Conservation (phyloP, 2,329 filamentous ascomycete genomes). For the Calonectria hongkongensis region DNA sequence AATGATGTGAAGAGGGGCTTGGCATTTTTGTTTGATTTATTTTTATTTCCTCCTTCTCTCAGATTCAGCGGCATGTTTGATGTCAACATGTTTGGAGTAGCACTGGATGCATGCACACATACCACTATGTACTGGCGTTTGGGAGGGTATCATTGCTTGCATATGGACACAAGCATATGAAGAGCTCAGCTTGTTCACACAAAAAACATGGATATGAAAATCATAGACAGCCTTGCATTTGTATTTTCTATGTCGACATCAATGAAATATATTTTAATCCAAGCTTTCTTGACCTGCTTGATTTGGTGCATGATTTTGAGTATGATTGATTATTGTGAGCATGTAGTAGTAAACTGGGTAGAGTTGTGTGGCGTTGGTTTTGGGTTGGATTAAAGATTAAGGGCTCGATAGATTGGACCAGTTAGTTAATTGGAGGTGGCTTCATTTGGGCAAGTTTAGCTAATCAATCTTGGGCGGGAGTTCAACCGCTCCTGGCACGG, state of each 20-base stretch:
- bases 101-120: constrained; percentile 45
- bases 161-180: constrained; percentile 37
- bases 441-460: constrained; percentile 5
- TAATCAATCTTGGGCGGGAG: constrained; percentile 25
- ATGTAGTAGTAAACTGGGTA: neutral
- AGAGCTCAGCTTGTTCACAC: constrained; percentile 38
- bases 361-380: neutral
- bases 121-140: constrained; percentile 45
- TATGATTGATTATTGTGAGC: neutral
- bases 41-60: neutral
- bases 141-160: constrained; percentile 42
- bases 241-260: neutral
- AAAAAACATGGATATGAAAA: constrained; percentile 32
- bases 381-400: constrained; percentile 7
- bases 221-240: constrained; percentile 32
- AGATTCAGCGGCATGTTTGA: constrained; percentile 32
- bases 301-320: neutral
- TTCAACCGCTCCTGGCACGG: constrained; percentile 34
- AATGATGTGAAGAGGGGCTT: neutral
- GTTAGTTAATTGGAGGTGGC: constrained; percentile 12
- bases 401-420: neutral
- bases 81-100: constrained; percentile 41
- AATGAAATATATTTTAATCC: constrained; percentile 1
- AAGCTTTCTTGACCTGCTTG: neutral
- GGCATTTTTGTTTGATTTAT: neutral